Base-by-base conservation (phyloP, 305 asterid genomes). In the Galium porrigens region DNA sequence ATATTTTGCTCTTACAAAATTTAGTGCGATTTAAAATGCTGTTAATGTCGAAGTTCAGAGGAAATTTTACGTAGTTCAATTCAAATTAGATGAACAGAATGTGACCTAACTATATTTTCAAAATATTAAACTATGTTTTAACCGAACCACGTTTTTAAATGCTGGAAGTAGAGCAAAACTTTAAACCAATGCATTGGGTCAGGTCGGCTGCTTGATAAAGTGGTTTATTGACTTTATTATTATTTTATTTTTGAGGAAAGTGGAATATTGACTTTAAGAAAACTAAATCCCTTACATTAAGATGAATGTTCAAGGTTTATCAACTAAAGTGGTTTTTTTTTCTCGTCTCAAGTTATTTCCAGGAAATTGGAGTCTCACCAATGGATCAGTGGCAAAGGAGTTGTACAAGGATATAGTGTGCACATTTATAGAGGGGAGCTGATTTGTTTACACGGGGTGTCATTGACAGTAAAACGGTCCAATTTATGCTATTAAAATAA, bases 121-220 rank as follows among this genome's bases (percentile, higher is more conserved):
- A 41, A 11, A 36, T 1, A 41, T 10, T 41, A 41, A 41, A 11
- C 3, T 11, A 41, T 41, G 48, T 41, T 41, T 36, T 11, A 41
- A 3, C 1, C 15, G 17, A 27, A 56, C 12, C 61, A 56, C 57
- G 57, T 52, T 18, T 49, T 5, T 9, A 49, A 49, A 49, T 49
- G 25, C 25, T 49, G 18, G 22, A 49, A 49, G 6, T 49, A n/a
- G 55, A n/a, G 9, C 11, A 41, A 11, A 41, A 9, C 48, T 41
- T 41, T 1, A 41, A 41, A 41, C 14, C 48, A 9, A 10, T 41
- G 48, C 9, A 41, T n/a, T 49, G n/a, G 55, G 55, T 49, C 8
- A 49, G 55, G 55, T 49, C 55, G 55, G 55, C 25, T n/a, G 48
- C 48, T 41, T 41, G 48, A 41, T 41, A 41, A 41, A 41, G 15